phyloP scores from a whole-genome alignment of 169 alveolate genomes.

The Amoebophrya sp. region DNA sequence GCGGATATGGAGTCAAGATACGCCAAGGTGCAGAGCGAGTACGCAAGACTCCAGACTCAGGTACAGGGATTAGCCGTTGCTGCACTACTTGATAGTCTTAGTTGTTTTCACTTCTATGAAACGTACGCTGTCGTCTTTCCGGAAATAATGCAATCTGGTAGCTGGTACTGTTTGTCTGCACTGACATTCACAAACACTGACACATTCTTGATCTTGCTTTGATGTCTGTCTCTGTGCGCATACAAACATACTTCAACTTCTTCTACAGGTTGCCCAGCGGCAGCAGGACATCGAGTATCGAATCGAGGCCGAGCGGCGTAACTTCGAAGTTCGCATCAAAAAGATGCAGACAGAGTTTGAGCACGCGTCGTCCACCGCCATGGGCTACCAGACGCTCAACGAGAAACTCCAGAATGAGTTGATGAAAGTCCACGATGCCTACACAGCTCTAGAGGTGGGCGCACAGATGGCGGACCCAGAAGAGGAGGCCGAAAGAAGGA shows the following conservation, averaged over 20 bases:
- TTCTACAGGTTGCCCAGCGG: background rate
- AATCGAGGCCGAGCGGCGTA: background rate
- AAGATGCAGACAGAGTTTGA: conserved; percentile 10
- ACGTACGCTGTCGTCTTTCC: too few species aligned
- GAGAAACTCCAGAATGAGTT: background rate
- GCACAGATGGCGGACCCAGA: background rate
- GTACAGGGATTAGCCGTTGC: too few species aligned
- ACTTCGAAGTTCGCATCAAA: conserved; percentile 6
- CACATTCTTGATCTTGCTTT: too few species aligned
- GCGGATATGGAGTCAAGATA: background rate
- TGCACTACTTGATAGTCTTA: too few species aligned
- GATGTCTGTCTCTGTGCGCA: too few species aligned
- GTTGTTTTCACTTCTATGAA: too few species aligned
- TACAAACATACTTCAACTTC: background rate
- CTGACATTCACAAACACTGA: too few species aligned
- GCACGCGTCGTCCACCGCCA: background rate
- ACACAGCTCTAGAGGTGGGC: background rate
- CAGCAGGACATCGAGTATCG: conserved; percentile 22
- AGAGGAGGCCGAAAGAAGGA: background rate
- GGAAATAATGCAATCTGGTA: too few species aligned
- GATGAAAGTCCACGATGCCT: conserved; percentile 14
- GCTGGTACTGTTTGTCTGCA: too few species aligned
- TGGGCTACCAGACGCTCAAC: background rate
- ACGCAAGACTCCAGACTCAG: background rate
- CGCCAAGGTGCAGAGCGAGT: background rate